Percentiles rank a stretch among this genome's conserved stretches.
Conservation (phyloP, 2,329 filamentous ascomycete species). For the Aspergillus novofumigatus region DNA sequence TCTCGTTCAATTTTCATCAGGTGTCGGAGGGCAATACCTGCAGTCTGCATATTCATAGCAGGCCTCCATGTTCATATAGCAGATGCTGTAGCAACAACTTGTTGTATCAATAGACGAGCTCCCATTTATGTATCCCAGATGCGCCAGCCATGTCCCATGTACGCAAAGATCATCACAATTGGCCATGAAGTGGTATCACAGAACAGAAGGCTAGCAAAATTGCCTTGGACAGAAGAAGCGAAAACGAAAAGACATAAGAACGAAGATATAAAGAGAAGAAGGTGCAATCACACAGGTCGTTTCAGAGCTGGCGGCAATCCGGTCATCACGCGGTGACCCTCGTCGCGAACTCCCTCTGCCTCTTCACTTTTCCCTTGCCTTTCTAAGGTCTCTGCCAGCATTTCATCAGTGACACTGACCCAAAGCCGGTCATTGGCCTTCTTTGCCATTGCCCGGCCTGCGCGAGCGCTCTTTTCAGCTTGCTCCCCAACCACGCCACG, state of each 20-base stretch:
- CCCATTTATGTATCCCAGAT: slow-evolving; percentile 3
- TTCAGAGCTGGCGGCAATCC: slow-evolving; percentile 36
- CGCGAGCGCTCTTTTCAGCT: slow-evolving; percentile 69
- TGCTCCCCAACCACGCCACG: slow-evolving; percentile 76
- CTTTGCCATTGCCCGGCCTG: slow-evolving; percentile 63
- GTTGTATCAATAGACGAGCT: neutral
- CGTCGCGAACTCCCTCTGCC: slow-evolving; percentile 43
- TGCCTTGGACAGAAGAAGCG: neutral
- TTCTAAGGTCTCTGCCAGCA: slow-evolving; percentile 71
- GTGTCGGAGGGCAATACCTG: neutral
- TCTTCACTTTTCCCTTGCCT: slow-evolving; percentile 62
- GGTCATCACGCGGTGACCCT: slow-evolving; percentile 40
- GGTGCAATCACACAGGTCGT: slow-evolving; percentile 14
- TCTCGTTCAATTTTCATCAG: neutral
- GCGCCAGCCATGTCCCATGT: slow-evolving; percentile 19
- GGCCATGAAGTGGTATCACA: slow-evolving; percentile 1
- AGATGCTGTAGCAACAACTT: neutral
- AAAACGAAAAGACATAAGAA: slow-evolving; percentile 2
- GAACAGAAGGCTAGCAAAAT: neutral
- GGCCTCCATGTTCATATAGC: neutral
- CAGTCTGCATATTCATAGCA: neutral
- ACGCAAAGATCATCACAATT: slow-evolving; percentile 12
- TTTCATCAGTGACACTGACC: slow-evolving; percentile 75
- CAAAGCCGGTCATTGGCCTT: slow-evolving; percentile 68
- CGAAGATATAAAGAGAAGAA: slow-evolving; percentile 1